Evolutionary conservation across 2,329 filamentous ascomycete genomes (phyloP).

Genomic region (Zelopaecilomyces penicillatus): DNA sequence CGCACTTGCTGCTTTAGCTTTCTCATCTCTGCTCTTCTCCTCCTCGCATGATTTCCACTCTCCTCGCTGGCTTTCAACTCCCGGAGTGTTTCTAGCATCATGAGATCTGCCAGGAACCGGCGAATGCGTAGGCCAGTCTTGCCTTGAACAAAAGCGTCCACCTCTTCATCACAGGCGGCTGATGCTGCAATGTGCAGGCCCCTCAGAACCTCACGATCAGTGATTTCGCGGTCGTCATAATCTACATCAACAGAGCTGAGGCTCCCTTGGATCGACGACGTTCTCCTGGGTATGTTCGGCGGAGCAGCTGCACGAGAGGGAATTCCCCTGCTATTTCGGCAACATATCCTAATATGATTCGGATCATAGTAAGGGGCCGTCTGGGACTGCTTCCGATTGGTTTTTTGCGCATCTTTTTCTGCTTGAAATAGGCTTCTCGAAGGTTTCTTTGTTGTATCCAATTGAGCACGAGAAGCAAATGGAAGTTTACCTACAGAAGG

Average conservation of each 20-base stretch:
- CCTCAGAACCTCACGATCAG: conserved; percentile 43
- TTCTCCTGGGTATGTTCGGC: conserved; percentile 27
- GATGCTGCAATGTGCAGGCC: conserved; percentile 48
- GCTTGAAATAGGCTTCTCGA: not conserved
- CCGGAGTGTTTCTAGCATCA: conserved; percentile 39
- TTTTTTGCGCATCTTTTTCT: not conserved
- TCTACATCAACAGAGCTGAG: conserved; percentile 16
- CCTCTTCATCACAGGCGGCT: conserved; percentile 46
- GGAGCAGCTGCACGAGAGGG: conserved; percentile 16
- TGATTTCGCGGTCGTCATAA: conserved; percentile 29
- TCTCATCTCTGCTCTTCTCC: conserved; percentile 24
- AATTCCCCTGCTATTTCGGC: conserved; percentile 19
- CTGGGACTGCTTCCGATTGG: not conserved
- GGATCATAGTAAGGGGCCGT: conserved; percentile 9
- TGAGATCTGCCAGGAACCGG: conserved; percentile 46
- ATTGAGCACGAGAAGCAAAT: no score
- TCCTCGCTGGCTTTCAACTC: conserved; percentile 19
- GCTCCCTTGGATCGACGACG: conserved; percentile 24
- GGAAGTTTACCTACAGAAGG: no score
- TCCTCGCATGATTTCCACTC: conserved; percentile 17
- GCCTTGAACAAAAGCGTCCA: conserved; percentile 43
- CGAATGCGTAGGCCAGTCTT: conserved; percentile 46
- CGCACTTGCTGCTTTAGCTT: conserved; percentile 28
- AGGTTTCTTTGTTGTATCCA: no score
- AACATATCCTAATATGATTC: conserved; percentile 18